Conservation (phyloP, 2,329 filamentous ascomycete genomes). For the Hymenoscyphus repandus region DNA sequence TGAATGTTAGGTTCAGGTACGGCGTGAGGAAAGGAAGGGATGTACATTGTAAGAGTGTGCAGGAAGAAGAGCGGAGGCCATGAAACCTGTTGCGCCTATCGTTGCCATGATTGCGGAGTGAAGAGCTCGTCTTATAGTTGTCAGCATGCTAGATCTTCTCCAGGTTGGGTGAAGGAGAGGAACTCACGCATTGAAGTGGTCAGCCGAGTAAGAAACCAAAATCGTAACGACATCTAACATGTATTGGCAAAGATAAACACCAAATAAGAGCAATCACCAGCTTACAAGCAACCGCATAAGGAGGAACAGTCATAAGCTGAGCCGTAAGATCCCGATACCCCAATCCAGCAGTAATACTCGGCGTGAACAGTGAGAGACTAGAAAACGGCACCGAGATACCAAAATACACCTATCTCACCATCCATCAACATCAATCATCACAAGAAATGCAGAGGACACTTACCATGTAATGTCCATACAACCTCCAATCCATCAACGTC, state of each 20-base stretch:
- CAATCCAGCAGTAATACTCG: conserved; percentile 57
- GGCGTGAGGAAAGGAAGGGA: too few species aligned
- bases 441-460: too few species aligned
- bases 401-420: too few species aligned
- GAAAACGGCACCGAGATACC: conserved; percentile 51
- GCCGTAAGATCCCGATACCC: conserved; percentile 51
- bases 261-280: too few species aligned
- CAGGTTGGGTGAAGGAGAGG: too few species aligned
- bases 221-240: conserved; percentile 44
- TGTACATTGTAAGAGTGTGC: conserved; percentile 50
- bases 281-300: conserved; percentile 58
- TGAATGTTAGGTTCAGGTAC: too few species aligned
- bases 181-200: conserved; percentile 56
- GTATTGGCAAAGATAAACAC: too few species aligned
- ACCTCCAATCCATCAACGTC: conserved; percentile 43
- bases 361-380: conserved; percentile 55
- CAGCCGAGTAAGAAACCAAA: conserved; percentile 53
- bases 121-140: too few species aligned
- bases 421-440: too few species aligned
- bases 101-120: conserved; percentile 45
- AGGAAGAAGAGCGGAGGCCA: conserved; percentile 59
- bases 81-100: conserved; percentile 51
- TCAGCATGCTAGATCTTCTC: too few species aligned
- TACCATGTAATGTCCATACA: conserved; percentile 49
- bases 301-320: conserved; percentile 62